Conservation (phyloP, 352 stramenopile genomes). For the Phytophthora uliginosa region DNA sequence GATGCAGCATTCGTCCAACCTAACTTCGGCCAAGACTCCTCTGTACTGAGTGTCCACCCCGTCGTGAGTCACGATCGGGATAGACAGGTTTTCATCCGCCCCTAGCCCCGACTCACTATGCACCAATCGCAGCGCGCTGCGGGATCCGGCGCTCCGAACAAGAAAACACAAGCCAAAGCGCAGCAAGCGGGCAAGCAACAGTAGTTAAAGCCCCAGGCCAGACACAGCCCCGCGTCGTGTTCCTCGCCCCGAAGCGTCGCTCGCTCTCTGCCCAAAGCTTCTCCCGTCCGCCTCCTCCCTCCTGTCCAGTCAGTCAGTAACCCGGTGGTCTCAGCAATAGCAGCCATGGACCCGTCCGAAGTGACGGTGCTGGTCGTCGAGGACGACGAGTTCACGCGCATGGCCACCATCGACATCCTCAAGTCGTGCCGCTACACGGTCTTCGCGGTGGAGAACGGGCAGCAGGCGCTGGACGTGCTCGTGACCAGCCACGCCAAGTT, state of each 20-base stretch:
- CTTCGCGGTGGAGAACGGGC: conserved; percentile 87
- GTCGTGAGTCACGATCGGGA: not conserved
- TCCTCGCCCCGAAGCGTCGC: not conserved
- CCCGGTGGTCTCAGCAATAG: not conserved
- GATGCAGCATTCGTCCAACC: not conserved
- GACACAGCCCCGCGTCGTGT: not conserved
- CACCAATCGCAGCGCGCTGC: not conserved
- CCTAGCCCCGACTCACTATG: not conserved
- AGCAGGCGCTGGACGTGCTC: conserved; percentile 80
- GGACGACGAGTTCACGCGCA: conserved; percentile 92
- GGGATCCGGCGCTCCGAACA: not conserved
- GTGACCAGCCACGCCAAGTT: conserved; percentile 80
- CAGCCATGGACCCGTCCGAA: conserved; percentile 85
- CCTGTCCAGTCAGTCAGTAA: not conserved
- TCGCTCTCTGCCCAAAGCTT: not conserved
- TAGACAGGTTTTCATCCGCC: not conserved
- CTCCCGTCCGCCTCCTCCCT: not conserved
- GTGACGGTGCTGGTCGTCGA: conserved; percentile 92
- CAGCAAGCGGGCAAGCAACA: not conserved
- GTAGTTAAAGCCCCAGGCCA: not conserved
- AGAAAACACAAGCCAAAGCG: not conserved
- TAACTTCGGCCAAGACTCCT: not conserved
- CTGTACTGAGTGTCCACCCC: no score
- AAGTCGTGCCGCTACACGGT: conserved; percentile 89
- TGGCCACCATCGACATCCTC: conserved; percentile 92